Conservation (phyloP, 2,329 filamentous ascomycete species). For the Cadophora luteo-olivacea region DNA sequence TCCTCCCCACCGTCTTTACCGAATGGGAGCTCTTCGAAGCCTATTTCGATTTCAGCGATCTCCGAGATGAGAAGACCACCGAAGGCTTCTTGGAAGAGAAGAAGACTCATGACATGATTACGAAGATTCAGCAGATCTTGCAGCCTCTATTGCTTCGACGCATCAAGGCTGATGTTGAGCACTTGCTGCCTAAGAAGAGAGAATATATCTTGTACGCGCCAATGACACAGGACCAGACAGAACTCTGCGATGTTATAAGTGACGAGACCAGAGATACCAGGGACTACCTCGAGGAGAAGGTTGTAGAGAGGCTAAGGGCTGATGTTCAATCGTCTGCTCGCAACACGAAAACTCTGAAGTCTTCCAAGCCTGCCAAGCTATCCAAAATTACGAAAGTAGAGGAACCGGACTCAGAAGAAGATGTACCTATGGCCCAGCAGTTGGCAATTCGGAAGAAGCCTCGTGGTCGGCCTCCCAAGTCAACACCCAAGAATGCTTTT, state of each 20-base stretch:
- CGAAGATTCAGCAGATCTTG: conserved; percentile 90
- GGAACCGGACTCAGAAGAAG: conserved; percentile 41
- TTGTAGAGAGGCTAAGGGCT: conserved; percentile 67
- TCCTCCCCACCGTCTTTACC: conserved; percentile 91
- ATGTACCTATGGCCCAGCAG: conserved; percentile 34
- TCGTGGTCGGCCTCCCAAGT: conserved; percentile 26
- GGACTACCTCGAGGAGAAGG: conserved; percentile 83
- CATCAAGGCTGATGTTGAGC: conserved; percentile 92
- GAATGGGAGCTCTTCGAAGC: conserved; percentile 91
- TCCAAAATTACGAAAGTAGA: conserved; percentile 27
- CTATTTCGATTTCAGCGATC: conserved; percentile 96
- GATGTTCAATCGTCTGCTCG: conserved; percentile 49
- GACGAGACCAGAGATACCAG: conserved; percentile 67
- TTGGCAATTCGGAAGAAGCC: conserved; percentile 39
- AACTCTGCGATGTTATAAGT: conserved; percentile 76
- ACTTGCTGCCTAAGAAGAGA: conserved; percentile 90
- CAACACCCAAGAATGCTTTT: conserved; percentile 50
- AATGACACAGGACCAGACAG: conserved; percentile 87
- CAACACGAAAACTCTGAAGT: conserved; percentile 23
- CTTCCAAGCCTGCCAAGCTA: conserved; percentile 10
- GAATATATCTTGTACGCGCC: conserved; percentile 97
- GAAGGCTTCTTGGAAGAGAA: conserved; percentile 81
- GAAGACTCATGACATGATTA: conserved; percentile 77
- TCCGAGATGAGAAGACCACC: conserved; percentile 82
- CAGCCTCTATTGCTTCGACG: conserved; percentile 89